A percentile compares a stretch with the other conserved stretches of the same genome.
Evolutionary conservation across 805 yeast genomes (phyloP).

Genomic region (Saccharomycopsis fodiens): DNA sequence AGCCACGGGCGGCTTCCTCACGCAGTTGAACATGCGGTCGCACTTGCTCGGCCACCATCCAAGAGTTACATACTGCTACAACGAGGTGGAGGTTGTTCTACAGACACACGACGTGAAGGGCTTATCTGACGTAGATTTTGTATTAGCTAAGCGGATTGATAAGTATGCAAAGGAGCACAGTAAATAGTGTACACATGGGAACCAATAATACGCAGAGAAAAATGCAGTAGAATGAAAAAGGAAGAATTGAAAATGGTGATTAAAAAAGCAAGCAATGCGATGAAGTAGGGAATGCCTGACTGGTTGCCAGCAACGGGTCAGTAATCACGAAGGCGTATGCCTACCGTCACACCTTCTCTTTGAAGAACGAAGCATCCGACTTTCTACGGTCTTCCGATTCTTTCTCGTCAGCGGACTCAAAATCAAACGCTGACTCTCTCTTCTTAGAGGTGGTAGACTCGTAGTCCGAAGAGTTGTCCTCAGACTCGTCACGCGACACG

Average conservation of each 20-base stretch:
- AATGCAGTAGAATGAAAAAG: background rate
- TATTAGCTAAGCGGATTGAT: slow-evolving; percentile 44
- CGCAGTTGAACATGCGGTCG: slow-evolving; percentile 47
- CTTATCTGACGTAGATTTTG: slow-evolving; percentile 48
- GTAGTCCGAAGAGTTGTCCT: slow-evolving; percentile 1
- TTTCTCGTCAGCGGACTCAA: slow-evolving; percentile 16
- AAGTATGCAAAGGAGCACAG: slow-evolving; percentile 25
- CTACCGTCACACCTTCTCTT: slow-evolving; percentile 10
- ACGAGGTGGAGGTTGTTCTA: slow-evolving; percentile 42
- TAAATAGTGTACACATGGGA: background rate
- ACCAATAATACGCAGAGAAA: background rate
- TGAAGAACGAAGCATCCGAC: slow-evolving; percentile 17
- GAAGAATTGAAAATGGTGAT: background rate
- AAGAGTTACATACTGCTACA: slow-evolving; percentile 55
- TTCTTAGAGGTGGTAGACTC: slow-evolving; percentile 9
- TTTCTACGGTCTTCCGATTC: slow-evolving; percentile 1
- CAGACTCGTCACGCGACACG: background rate
- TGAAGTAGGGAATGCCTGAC: background rate
- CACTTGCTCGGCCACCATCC: slow-evolving; percentile 67
- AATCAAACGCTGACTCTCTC: slow-evolving; percentile 18
- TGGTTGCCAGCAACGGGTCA: too few species aligned
- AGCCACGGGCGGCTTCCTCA: slow-evolving; percentile 61
- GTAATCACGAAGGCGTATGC: background rate
- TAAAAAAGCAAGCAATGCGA: background rate
- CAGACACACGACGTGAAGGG: slow-evolving; percentile 60